Evolutionary conservation across 2,329 filamentous ascomycete species (phyloP).

Genomic region (Dichotomopilus funicola): DNA sequence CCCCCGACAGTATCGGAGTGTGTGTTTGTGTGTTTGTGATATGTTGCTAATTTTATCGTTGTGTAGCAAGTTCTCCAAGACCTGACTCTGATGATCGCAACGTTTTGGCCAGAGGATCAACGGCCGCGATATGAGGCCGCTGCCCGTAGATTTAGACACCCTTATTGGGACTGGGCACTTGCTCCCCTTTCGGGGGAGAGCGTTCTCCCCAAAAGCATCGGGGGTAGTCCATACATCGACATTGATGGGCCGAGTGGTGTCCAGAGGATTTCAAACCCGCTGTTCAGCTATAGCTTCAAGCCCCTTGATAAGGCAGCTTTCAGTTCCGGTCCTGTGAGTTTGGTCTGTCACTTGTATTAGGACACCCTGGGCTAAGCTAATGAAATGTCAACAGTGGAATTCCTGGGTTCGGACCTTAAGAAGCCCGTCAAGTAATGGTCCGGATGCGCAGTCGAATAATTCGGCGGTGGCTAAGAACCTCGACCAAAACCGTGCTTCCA

Average conservation of each 20-base stretch:
- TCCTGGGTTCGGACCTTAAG: conserved; percentile 55
- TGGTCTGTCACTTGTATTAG: not conserved
- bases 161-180: conserved; percentile 55
- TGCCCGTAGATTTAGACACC: conserved; percentile 46
- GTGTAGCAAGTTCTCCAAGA: conserved; percentile 35
- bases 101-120: conserved; percentile 41
- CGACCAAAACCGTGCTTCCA: conserved; percentile 45
- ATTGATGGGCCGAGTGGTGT: conserved; percentile 50
- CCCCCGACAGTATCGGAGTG: not conserved
- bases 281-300: conserved; percentile 55
- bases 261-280: conserved; percentile 54
- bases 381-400: conserved; percentile 42
- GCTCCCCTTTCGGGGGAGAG: conserved; percentile 42
- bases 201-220: conserved; percentile 43
- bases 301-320: conserved; percentile 54
- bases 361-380: not conserved
- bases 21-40: not conserved
- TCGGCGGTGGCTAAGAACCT: conserved; percentile 46
- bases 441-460: conserved; percentile 52
- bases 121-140: conserved; percentile 45
- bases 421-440: conserved; percentile 38
- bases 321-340: conserved; percentile 52
- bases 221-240: conserved; percentile 36
- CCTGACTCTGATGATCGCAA: conserved; percentile 37
- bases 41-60: conserved; percentile 5